Evolutionary conservation across 495 filamentous ascomycete genomes (phyloP), one percentile per base, ranked within the genome.

Genomic region (Daldinia bambusicola): DNA sequence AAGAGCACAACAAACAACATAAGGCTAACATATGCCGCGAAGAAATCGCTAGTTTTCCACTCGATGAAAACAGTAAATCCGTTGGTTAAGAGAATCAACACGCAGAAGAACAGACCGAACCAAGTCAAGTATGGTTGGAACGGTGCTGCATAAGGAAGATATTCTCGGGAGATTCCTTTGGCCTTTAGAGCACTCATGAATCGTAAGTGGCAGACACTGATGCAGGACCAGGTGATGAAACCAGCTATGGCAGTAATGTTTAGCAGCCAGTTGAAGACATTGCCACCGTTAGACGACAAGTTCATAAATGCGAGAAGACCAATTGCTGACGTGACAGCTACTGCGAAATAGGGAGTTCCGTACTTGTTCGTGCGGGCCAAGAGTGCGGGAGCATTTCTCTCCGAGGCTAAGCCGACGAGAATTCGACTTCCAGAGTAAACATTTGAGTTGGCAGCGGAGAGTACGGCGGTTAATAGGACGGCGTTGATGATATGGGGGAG

Each of bases 401-500:
- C 86, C 57, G 87, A 81, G 8, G 88, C 87, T 58, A 92, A 80
- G 30, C 88, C 88, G 56, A 89, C 80, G 7, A 92, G 74, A 41
- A 91, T 87, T 74, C 90, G 89, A 69, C 86, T 88, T 41, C 87
- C 88, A 4, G 82, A 87, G 71, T 89, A 90, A 37, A 85, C 83
- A 50, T 86, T 85, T 31, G 87, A 86, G 75, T 86, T 88, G 6
- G 84, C 88, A 26, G 83, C 82, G 4, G 81, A 83, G 12, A 85
- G 77, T 14, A 89, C 88, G 9, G 89, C 88, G 18, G 82, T 83
- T n/a, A 91, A 84, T 51, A 92, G 85, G 37, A 92, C 87, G 31
- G 85, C 89, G 71, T 92, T 92, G 78, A 93, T 89, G 68, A 92
- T 87, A 55, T 89, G 86, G 1, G 90, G 90, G 31, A 92, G 84